Evolutionary conservation across 371 early-diverging fungal species (phyloP).

Genomic region (Mortierella sp.): DNA sequence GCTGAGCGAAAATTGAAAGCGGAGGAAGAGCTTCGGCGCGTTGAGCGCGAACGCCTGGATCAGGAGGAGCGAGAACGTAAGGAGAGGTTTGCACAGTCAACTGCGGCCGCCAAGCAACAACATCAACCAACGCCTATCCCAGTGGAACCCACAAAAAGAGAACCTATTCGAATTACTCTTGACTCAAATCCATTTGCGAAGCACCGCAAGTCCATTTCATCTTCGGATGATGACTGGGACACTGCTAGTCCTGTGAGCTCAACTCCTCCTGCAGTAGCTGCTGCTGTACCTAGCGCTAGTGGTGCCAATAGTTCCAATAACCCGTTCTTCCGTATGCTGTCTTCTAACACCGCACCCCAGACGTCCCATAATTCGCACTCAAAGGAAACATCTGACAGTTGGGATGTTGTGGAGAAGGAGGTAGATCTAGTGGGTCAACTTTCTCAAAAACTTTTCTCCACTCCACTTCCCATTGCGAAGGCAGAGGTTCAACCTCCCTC

Average conservation of each 20-base stretch:
- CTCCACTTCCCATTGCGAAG: background rate
- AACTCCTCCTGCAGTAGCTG: constrained; percentile 18
- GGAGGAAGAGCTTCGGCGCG: constrained; percentile 52
- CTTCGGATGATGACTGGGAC: constrained; percentile 52
- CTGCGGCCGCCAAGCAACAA: constrained; percentile 41
- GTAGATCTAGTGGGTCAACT: constrained; percentile 34
- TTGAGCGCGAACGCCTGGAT: constrained; percentile 58
- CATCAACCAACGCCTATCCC: constrained; percentile 3
- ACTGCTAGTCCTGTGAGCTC: constrained; percentile 43
- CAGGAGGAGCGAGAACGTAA: constrained; percentile 56
- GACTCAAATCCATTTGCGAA: constrained; percentile 51
- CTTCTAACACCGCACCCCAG: constrained; percentile 8
- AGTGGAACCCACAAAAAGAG: constrained; percentile 19
- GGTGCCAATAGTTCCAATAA: constrained; percentile 23
- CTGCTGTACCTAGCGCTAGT: background rate
- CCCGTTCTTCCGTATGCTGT: constrained; percentile 51
- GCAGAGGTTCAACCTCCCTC: constrained; percentile 8
- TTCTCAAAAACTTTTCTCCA: constrained; percentile 25
- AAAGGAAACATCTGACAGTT: constrained; percentile 56
- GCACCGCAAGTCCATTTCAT: constrained; percentile 47
- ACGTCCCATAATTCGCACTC: constrained; percentile 15
- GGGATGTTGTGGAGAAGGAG: constrained; percentile 58
- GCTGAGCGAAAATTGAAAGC: constrained; percentile 40
- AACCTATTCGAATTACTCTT: constrained; percentile 42
- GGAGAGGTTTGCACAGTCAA: constrained; percentile 38